Evolutionary conservation across 1,139 yeast species (phyloP), one percentile per base, ranked within the genome.

Genomic region (Kodamaea arcana): DNA sequence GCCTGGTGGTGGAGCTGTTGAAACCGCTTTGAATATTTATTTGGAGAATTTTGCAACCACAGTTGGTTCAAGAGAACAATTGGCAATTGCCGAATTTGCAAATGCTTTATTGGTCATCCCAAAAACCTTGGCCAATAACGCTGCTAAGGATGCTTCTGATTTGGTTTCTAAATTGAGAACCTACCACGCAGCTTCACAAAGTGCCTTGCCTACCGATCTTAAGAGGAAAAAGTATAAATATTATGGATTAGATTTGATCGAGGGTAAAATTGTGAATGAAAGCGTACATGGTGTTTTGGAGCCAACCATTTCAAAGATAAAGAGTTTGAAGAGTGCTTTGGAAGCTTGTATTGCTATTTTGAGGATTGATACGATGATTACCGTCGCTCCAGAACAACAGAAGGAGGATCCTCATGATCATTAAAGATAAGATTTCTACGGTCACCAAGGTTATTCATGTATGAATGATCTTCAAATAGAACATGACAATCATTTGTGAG

Each of bases 1-100:
- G 8, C 97, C 98, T 31, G 99, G 99, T 39, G 99, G 98, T 45
- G 99, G 99, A 44, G 96, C 97, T 15, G 98, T 92, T 31, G 99
- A 94, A 66, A 75, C 96, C 31, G 97, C 98, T 9, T 75, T 94
- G 51, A 90, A 88, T 66, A 88, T 94, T 40, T 94, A 87, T 60
- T 73, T 94, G 57, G 98, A 94, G 62, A 92, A 87, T 60, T 92
- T 94, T 62, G 98, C 98, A 30, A 92, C 98, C 8, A 88, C 97
- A 1, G 92, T 90, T 40, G 97, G 97, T 3, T 87, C 97, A 15
- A 80, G 99, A 56, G 99, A 94, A 62, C 99, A 94, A 62, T 75
- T 92, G 52, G 98, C 98, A 8, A 92, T 94, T 63, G 95, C 97
- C 1, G 98, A 92, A 63, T 94, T 94, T 70, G 97, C 98, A 25